Evolutionary conservation across 106 monocot genomes (phyloP), one percentile per base, ranked within the genome.

Genomic region (Platanthera guangdongensis): DNA sequence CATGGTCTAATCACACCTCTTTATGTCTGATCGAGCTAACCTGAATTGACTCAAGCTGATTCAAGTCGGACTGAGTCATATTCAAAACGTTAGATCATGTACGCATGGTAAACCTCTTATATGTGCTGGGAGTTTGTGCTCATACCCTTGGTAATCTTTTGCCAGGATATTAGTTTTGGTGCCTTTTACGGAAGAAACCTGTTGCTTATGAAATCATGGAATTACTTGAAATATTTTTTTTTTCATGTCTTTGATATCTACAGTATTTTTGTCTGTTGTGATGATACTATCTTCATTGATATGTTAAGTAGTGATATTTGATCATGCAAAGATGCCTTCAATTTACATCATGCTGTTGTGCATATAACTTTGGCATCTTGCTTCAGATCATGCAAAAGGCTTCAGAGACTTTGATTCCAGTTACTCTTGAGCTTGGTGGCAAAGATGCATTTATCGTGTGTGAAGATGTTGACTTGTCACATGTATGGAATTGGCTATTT

Each of bases 361-460:
- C n/a, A 48, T 16, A 14, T 70, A 47, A 47, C 18, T 70, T 48
- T n/a, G 47, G 15, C 47, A 70, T n/a, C n/a, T 81, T 63, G 55
- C 73, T 60, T 72, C 84, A 99, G 97, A 90, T 99, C 71, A 99
- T 94, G 99, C 78, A 80, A 78, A 90, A 82, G 75, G 99, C 99
- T 69, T 82, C 99, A 57, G 90, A 94, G 69, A 99, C 90, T 16
- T 81, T 99, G 76, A 89, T 88, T 80, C 99, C 99, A 47, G 90
- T 99, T 72, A 99, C 99, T 46, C 92, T 99, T 76, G 99, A 99
- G 85, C 94, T 99, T 85, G 99, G 94, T 81, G 99, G 99, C 74
- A 99, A 99, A 83, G 99, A 99, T 90, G 94, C 94, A 74, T 99
- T 99, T 78, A 94, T 99, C 72, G 94, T 99, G 18, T 99, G 99